phyloP scores from a whole-genome alignment of 2,329 filamentous ascomycete genomes.

The Verticillium longisporum region DNA sequence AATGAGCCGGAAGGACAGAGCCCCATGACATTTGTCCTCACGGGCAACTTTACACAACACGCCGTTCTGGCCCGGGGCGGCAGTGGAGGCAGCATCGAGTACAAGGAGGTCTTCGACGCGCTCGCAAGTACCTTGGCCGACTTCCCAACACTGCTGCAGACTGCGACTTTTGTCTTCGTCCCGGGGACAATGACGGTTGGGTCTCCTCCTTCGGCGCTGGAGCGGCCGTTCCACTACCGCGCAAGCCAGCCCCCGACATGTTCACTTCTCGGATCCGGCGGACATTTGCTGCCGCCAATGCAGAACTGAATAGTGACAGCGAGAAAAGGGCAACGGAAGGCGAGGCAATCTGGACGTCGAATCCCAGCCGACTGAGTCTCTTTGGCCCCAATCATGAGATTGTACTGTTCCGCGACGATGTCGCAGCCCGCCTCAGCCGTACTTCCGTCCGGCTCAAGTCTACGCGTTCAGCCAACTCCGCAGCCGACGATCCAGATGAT shows the following conservation, averaged over 20 bases:
- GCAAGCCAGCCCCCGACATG: constrained; percentile 70
- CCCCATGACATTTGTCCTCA: constrained; percentile 74
- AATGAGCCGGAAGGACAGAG: constrained; percentile 54
- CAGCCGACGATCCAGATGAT: constrained; percentile 24
- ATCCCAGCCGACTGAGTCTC: constrained; percentile 73
- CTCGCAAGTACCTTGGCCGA: constrained; percentile 77
- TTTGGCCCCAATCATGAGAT: constrained; percentile 89
- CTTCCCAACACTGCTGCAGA: constrained; percentile 72
- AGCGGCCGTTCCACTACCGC: constrained; percentile 61
- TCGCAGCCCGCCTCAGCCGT: constrained; percentile 71
- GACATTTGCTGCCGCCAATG: constrained; percentile 71
- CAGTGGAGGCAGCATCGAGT: constrained; percentile 81
- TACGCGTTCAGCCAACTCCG: constrained; percentile 17
- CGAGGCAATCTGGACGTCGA: constrained; percentile 81
- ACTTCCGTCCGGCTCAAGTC: constrained; percentile 65
- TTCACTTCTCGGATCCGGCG: constrained; percentile 85
- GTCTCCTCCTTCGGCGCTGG: constrained; percentile 76
- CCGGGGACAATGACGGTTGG: constrained; percentile 98
- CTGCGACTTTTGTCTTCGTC: constrained; percentile 83
- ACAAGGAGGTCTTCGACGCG: constrained; percentile 92
- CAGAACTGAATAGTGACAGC: constrained; percentile 46
- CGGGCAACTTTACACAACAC: constrained; percentile 73
- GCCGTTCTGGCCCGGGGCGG: constrained; percentile 62
- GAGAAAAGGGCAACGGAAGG: constrained; percentile 41
- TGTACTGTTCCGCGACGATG: constrained; percentile 79